Conservation (phyloP, 2,329 filamentous ascomycete species). For the Leptographium galeiforme region DNA sequence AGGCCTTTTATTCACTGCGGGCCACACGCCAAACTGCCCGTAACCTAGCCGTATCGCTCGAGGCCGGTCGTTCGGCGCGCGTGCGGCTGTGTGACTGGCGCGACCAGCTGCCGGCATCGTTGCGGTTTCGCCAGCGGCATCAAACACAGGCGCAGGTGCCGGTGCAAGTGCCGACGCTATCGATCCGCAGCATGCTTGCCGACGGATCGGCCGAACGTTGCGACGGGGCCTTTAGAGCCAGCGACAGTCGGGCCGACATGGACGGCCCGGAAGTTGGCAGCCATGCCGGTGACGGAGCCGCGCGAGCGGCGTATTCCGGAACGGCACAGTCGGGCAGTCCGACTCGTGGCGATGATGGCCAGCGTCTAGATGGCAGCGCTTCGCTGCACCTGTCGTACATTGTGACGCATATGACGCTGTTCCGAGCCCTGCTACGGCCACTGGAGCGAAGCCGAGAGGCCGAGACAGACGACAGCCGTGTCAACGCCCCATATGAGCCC, state of each 20-base stretch:
- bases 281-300: not conserved
- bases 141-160: not conserved
- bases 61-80: conserved; percentile 15
- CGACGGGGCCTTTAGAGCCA: too few relatives aligned
- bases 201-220: not conserved
- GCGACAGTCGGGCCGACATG: not conserved
- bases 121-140: conserved; percentile 1
- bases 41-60: conserved; percentile 17
- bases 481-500: not conserved
- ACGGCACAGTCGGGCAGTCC: not conserved
- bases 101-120: conserved; percentile 14
- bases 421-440: conserved; percentile 18
- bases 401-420: conserved; percentile 21
- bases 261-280: not conserved
- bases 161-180: too few relatives aligned
- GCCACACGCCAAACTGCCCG: conserved; percentile 16
- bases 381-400: conserved; percentile 20
- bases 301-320: too few relatives aligned
- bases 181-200: not conserved
- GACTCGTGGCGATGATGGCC: not conserved
- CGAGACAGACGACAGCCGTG: not conserved
- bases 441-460: conserved; percentile 12
- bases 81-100: conserved; percentile 18
- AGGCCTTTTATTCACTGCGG: conserved; percentile 17
- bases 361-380: conserved; percentile 16